Evolutionary conservation across 2,329 filamentous ascomycete genomes (phyloP), one percentile per base, ranked within the genome.

Genomic region (Rugonectria rugulosa): DNA sequence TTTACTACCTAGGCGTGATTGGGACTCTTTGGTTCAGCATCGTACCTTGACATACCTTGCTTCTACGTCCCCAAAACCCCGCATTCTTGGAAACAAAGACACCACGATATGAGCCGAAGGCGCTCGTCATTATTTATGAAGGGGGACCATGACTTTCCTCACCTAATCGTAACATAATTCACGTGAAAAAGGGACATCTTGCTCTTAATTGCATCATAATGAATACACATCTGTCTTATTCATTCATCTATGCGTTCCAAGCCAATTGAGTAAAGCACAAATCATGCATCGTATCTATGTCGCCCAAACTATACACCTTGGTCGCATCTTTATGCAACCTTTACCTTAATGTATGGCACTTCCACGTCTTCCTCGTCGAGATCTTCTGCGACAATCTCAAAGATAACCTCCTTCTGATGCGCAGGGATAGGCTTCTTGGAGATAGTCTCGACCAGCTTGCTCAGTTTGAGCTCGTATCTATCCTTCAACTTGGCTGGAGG

Each of bases 291-390:
- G 32, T 44, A 37, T 56, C 32, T 52, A 46, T 45, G 38, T 31
- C 24, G 11, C 21, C 17, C 34, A 42, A 41, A 29, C 54, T 57
- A 37, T 47, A 56, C 55, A 53, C 59, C 21, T 52, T 23, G 36
- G 50, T 15, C 24, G 20, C 3, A 23, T n/a, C 49, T 24, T 65
- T 48, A 74, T 46, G 66, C 66, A 50, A 92, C 78, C 79, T 88
- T 94, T 63, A 97, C 87, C 87, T 94, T 96, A 69, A 98, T 91
- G 73, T 97, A 98, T 4, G 95, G 95, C 64, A 98, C 90, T 77
- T 99, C 95, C 2, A 98, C 94, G 73, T 99, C 95, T 77, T 98
- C 92, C 61, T 90, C 94, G 4, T 86, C 88, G 70, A 86, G 79
- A 70, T 98, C 95, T 72, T 98, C 94, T 0, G 90, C 91, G 6